phyloP scores from a whole-genome alignment of 306 rosid genomes.

The Vicia sativa region DNA sequence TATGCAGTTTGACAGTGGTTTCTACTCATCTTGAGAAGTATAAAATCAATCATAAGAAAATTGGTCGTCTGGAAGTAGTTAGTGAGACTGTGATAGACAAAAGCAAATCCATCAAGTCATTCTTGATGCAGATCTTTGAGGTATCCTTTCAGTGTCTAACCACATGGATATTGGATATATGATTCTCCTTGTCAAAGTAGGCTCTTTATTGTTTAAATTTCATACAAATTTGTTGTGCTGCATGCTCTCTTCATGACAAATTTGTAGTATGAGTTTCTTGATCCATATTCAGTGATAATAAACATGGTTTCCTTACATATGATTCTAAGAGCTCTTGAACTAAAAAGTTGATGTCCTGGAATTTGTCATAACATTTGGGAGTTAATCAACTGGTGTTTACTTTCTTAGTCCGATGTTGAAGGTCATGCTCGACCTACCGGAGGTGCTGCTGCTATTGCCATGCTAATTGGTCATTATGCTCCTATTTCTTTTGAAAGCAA shows the following conservation, averaged over 20 bases:
- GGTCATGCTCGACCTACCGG: constrained; percentile 99
- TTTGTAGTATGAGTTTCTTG: too few relatives aligned
- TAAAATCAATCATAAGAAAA: constrained; percentile 82
- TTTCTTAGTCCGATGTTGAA: constrained; percentile 88
- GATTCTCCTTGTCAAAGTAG: background rate
- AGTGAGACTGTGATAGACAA: constrained; percentile 99
- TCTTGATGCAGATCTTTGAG: constrained; percentile 98
- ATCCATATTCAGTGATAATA: constrained; percentile 16
- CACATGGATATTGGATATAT: constrained; percentile 9
- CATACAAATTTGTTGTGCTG: too few relatives aligned
- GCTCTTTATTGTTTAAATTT: constrained; percentile 20
- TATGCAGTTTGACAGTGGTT: constrained; percentile 90
- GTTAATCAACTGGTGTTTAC: constrained; percentile 26
- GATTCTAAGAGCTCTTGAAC: constrained; percentile 16
- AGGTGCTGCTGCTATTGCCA: constrained; percentile 98
- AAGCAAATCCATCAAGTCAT: constrained; percentile 98
- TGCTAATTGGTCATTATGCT: constrained; percentile 92
- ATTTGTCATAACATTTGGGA: too few relatives aligned
- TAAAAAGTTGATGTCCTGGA: too few relatives aligned
- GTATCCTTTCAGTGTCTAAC: constrained; percentile 46
- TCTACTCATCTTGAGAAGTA: constrained; percentile 83
- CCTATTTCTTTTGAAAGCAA: constrained; percentile 92
- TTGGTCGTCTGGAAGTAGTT: constrained; percentile 98
- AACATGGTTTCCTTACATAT: constrained; percentile 26
- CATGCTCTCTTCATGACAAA: too few relatives aligned